These are phyloP conservation scores for Anisodus tanguticus DNA, from an alignment of 257 asterid species.

Conservation along the genomic window DNA sequence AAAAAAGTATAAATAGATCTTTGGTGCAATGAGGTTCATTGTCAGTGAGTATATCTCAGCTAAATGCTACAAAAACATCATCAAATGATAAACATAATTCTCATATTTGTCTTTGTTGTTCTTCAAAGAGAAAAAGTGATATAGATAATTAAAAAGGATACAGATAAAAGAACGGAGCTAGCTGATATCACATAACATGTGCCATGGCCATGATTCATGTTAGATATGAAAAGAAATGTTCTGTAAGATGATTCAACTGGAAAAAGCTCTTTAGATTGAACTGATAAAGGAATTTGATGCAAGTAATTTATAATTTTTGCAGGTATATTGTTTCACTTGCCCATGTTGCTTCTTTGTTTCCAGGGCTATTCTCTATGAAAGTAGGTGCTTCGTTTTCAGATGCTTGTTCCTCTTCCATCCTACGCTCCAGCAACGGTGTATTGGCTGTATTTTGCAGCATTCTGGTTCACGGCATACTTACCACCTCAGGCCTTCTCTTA, in stretches of 20 bases:
- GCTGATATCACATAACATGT: neutral
- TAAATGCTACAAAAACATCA: neutral
- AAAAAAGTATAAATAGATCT: neutral
- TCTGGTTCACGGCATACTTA: constrained; percentile 66
- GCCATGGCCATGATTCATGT: neutral
- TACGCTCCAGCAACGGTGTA: constrained; percentile 77
- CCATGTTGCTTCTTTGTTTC: constrained; percentile 90
- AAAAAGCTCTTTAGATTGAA: neutral
- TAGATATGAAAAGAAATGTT: neutral
- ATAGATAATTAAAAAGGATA: neutral
- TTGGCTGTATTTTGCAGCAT: constrained; percentile 77
- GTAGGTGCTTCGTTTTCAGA: constrained; percentile 59
- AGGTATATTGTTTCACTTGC: constrained; percentile 97
- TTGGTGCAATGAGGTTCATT: neutral
- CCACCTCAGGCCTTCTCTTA: constrained; percentile 71
- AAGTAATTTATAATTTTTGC: constrained; percentile 45
- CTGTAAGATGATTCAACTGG: constrained; percentile 1
- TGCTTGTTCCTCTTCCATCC: constrained; percentile 68
- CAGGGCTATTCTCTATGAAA: constrained; percentile 58
- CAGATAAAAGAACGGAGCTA: constrained; percentile 5
- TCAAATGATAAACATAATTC: neutral
- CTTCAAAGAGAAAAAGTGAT: neutral
- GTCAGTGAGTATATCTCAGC: neutral
- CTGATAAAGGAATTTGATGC: constrained; percentile 45
- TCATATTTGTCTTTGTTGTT: neutral